Evolutionary conservation across 2,329 filamentous ascomycete species (phyloP), one percentile per base, ranked within the genome.

Genomic region (Emericellopsis atlantica): DNA sequence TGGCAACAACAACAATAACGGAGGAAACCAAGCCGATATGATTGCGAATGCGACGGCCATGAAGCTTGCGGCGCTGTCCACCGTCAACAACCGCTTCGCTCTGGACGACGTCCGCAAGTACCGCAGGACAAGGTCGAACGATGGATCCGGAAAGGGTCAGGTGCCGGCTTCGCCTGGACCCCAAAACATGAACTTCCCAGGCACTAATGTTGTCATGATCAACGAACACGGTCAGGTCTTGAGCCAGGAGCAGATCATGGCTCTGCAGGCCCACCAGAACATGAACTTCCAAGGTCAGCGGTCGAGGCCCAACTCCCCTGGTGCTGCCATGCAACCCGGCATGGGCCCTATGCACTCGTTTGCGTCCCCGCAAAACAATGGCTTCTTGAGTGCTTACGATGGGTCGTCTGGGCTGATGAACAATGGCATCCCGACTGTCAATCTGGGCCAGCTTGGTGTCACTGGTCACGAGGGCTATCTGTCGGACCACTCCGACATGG

Each of bases 11-110:
- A 64, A 67, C 41, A 59, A 73, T 49, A 64, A 64, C 32, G 65
- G 67, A 33, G 69, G 68, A 37, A 80, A 74, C 42, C 89, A 95
- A 59, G 89, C 88, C 14, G 92, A 98, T 55, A 96, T 96, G 90
- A 84, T 98, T 43, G 92, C 92, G 44, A 98, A 96, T 57, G 92
- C 92, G 22, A 96, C 92, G 14, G 92, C 92, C 18, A 98, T 98
- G 92, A 98, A 98, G 62, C 75, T 98, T 40, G 92, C 92, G 36
- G 92, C 92, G 15, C 70, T 98, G 36, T 96, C 90, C 5, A 98
- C 92, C 3, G 92, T 98, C 39, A 98, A 96, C 68, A 98, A 96
- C 61, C 84, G 92, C 34, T 95, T 98, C 54, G 89, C 92, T 40
- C 72, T 98, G 44, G 92, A 98, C 54, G 92, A 98, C 59, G 90